Conservation (phyloP, 768 basidiomycete genomes). For the Agaricus blazei region DNA sequence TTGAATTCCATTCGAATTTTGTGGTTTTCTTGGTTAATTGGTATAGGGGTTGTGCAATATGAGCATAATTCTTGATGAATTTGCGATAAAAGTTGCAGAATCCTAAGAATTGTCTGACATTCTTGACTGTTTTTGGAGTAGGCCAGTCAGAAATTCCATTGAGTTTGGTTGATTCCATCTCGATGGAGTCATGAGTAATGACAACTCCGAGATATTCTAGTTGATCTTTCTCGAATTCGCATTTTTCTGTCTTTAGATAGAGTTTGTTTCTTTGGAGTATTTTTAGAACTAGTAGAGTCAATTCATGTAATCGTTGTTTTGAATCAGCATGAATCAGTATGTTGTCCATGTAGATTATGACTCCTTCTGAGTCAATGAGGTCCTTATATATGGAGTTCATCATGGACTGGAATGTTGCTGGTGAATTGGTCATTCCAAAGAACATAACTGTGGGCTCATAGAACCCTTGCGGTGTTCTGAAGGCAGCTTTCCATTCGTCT, state of each 20-base stretch:
- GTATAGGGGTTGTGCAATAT: neutral
- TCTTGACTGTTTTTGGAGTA: conserved; percentile 21
- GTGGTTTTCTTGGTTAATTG: neutral
- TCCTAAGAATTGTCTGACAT: conserved; percentile 37
- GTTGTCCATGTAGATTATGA: conserved; percentile 38
- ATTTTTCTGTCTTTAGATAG: conserved; percentile 9
- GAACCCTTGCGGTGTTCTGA: conserved; percentile 6
- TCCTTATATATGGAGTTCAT: conserved; percentile 11
- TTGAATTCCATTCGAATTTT: neutral
- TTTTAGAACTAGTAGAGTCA: conserved; percentile 1
- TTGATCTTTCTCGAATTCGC: neutral
- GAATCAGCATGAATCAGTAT: conserved; percentile 26
- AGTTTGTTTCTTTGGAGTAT: neutral
- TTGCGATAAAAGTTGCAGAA: conserved; percentile 41
- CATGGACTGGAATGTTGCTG: conserved; percentile 14
- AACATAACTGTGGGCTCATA: conserved; percentile 18
- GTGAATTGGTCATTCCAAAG: conserved; percentile 13
- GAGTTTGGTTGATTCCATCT: conserved; percentile 37
- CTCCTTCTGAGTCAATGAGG: conserved; percentile 18
- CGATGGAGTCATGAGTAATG: neutral
- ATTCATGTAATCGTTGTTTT: neutral
- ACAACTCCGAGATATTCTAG: conserved; percentile 7
- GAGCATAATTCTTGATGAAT: conserved; percentile 32
- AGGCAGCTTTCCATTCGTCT: conserved; percentile 9
- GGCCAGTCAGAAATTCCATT: conserved; percentile 31